A percentile compares a stretch with the other conserved stretches of the same genome.
phyloP scores from a whole-genome alignment of 192 early-diverging fungal species.

The Podila clonocystis region DNA sequence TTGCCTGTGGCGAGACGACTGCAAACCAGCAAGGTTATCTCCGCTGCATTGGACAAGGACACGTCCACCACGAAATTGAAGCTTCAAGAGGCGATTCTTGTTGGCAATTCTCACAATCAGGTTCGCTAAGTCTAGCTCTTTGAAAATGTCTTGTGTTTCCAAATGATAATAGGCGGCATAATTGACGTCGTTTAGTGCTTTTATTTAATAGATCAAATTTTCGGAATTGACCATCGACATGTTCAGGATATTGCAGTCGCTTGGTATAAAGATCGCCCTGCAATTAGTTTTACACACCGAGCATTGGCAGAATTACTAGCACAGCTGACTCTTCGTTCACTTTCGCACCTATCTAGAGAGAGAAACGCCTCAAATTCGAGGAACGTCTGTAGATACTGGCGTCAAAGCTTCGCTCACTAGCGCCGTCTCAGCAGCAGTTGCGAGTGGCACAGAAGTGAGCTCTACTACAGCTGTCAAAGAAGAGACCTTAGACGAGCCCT shows the following conservation, averaged over 20 bases:
- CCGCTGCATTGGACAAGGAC: conserved; percentile 68
- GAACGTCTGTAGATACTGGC: conserved; percentile 1
- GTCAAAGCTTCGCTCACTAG: conserved; percentile 36
- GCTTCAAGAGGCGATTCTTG: conserved; percentile 95
- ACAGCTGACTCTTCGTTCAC: background rate
- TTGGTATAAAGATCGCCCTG: conserved; percentile 61
- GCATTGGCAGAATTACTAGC: too few relatives aligned
- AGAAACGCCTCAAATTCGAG: conserved; percentile 60
- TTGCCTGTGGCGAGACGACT: conserved; percentile 65
- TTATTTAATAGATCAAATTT: conserved; percentile 80
- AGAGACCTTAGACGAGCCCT: conserved; percentile 26
- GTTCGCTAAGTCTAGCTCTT: background rate
- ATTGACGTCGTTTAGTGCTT: background rate
- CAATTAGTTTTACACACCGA: background rate
- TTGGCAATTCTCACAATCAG: conserved; percentile 95
- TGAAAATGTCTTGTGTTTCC: too few relatives aligned
- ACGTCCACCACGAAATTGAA: conserved; percentile 59
- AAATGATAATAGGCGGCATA: background rate
- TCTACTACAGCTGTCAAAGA: conserved; percentile 29
- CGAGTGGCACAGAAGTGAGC: conserved; percentile 6
- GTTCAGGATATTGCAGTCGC: conserved; percentile 94
- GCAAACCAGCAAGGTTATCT: conserved; percentile 49
- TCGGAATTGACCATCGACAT: conserved; percentile 96
- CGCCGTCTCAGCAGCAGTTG: conserved; percentile 27
- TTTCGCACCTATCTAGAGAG: conserved; percentile 50